Base-by-base conservation (phyloP, 2,329 filamentous ascomycete genomes). In the Pseudocercospora vitis region DNA sequence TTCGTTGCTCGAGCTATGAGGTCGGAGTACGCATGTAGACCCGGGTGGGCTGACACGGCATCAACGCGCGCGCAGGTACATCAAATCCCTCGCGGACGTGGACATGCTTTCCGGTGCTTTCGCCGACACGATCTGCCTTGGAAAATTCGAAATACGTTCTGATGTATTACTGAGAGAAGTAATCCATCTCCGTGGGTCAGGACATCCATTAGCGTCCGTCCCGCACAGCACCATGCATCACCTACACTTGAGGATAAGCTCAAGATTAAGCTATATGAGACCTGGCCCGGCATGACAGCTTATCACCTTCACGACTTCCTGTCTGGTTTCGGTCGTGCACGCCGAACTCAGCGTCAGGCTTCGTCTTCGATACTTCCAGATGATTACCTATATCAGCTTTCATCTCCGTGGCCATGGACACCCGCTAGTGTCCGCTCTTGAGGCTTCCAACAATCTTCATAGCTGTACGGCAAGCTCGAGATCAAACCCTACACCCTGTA, bases 331-430 rank as follows among this genome's bases (percentile, higher is more conserved):
- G 31, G 31, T 11, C 4, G 12, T 14, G 12, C 9, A 32, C 7
- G 31, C 31, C 31, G 31, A n/a, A 32, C 12, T 2, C 4, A 32
- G n/a, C n/a, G n/a, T n/a, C n/a, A n/a, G n/a, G n/a, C n/a, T n/a
- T n/a, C n/a, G 4, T 12, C 31, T 6, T n/a, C 9, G 16, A 6
- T 23, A 9, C 47, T 50, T 50, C 47, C 16, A 21, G 31, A 26
- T n/a, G 19, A 16, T 26, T 50, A n/a, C 47, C 37, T 23, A 32
- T 37, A 28, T n/a, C 24, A 23, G 31, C 16, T 18, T 11, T 40
- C 47, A 50, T 1, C 47, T 19, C 47, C 47, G 47, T 21, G 19
- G n/a, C n/a, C 4, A 21, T 39, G 18, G 5, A 35, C 47, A 50
- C 4, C 47, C 47, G 12, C 29, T 39, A 50, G 47, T 28, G 19